Evolutionary conservation across 805 yeast genomes (phyloP).

Genomic region (Yamadazyma sp.): DNA sequence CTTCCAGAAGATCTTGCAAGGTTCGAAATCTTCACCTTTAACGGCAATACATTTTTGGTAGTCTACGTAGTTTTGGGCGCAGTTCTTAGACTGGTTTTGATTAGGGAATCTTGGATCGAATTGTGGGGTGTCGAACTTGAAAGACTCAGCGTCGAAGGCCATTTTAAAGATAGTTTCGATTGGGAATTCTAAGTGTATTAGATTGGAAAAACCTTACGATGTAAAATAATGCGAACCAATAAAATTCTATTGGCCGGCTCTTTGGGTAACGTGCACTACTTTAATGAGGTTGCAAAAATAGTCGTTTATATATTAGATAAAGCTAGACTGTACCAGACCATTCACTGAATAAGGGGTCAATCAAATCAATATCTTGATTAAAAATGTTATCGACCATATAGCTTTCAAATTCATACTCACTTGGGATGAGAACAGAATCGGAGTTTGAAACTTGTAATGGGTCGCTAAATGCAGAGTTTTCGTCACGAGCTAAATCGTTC

Average conservation of each 20-base stretch:
- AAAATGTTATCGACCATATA: too few relatives aligned
- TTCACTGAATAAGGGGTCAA: too few relatives aligned
- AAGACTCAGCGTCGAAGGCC: conserved; percentile 41
- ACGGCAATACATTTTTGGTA: conserved; percentile 96
- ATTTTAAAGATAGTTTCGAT: conserved; percentile 19
- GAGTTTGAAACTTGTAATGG: conserved; percentile 1
- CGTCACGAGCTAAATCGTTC: conserved; percentile 1
- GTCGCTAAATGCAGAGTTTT: neutral
- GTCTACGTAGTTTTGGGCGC: conserved; percentile 97
- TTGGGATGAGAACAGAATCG: neutral
- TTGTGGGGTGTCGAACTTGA: conserved; percentile 44
- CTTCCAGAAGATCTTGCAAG: conserved; percentile 92
- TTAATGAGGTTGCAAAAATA: too few relatives aligned
- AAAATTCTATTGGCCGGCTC: conserved; percentile 10
- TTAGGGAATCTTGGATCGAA: conserved; percentile 95
- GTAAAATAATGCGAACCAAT: conserved; percentile 8
- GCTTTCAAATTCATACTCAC: neutral
- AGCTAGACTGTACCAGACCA: too few relatives aligned
- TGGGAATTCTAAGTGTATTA: neutral
- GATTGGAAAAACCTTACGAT: conserved; percentile 12
- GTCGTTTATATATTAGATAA: too few relatives aligned
- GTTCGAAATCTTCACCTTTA: conserved; percentile 98
- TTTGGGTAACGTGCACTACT: too few relatives aligned
- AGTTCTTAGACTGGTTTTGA: conserved; percentile 97
- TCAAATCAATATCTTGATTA: too few relatives aligned